Base-by-base conservation (phyloP, 768 basidiomycete genomes). In the Cystobasidium onofrii region DNA sequence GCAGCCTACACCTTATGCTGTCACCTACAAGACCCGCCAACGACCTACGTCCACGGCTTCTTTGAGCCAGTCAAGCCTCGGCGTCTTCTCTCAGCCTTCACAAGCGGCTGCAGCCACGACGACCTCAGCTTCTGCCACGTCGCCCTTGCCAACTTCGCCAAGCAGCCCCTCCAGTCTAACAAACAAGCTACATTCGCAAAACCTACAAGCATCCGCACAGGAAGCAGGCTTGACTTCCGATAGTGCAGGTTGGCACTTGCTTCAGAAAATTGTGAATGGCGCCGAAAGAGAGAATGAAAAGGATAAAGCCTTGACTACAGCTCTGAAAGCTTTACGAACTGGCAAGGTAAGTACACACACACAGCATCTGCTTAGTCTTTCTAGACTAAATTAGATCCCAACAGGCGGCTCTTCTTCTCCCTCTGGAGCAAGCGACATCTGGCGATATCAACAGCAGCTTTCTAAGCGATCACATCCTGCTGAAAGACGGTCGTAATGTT, bases 361-460 rank as follows among this genome's bases (percentile, higher is more conserved):
- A 9, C 12, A 25, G 23, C 31, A 60, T 55, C 54, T 55, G 54
- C 54, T n/a, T 23, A 55, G 7, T 10, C 54, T n/a, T n/a, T n/a
- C 52, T 61, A 31, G 70, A 18, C 57, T 72, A 34, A 44, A 15
- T 27, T 27, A 25, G 31, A 73, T 29, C 54, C 61, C 12, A 39
- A 1, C 78, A 95, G 92, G 89, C 90, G 1, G 88, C 89, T 0
- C 79, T 99, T 13, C 82, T 97, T 18, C 84, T 97, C 0, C 94
- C 94, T 0, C 80, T 90, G 63, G 83, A 85, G 55, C 79, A 83
- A 6, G 83, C 85, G 1, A 80, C 84, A 17, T 83, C 85, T 23
- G 85, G 86, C 20, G 83, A 83, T 62, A 84, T 92, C 64, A 89
- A 89, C 0, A 81, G 87, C 0, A 89, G 91, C 1, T 87, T 93